phyloP scores from a whole-genome alignment of 2,329 filamentous ascomycete genomes.

The Talaromyces sp. region DNA sequence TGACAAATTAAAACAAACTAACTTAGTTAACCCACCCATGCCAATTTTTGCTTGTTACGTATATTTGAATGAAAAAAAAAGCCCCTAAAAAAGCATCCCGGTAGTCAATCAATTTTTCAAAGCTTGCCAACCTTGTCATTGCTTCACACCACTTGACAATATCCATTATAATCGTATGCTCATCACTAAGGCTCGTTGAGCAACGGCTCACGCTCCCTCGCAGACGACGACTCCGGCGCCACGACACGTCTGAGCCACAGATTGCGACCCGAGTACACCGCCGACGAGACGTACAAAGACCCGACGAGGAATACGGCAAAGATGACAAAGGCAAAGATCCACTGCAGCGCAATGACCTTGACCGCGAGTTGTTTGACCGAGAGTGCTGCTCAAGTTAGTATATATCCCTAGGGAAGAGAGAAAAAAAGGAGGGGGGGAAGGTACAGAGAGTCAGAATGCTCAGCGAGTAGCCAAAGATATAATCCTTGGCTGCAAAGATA shows the following conservation, averaged over 20 bases:
- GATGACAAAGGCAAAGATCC: conserved; percentile 87
- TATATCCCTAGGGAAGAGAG: neutral
- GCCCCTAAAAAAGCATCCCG: neutral
- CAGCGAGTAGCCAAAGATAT: conserved; percentile 73
- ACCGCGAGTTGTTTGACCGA: conserved; percentile 71
- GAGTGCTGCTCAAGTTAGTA: conserved; percentile 41
- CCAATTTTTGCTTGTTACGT: neutral
- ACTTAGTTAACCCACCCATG: neutral
- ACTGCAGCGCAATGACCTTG: conserved; percentile 73
- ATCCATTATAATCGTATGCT: neutral
- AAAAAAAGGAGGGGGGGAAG: conserved; percentile 24
- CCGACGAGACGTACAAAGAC: conserved; percentile 46
- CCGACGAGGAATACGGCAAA: conserved; percentile 68
- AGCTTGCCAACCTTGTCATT: neutral
- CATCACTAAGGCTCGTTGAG: conserved; percentile 36
- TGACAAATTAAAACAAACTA: too few species aligned
- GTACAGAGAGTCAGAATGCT: conserved; percentile 66
- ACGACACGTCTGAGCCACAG: conserved; percentile 28
- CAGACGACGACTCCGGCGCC: conserved; percentile 37
- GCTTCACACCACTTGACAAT: neutral
- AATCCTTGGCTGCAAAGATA: conserved; percentile 66
- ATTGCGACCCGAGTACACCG: conserved; percentile 30
- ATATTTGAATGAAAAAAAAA: neutral
- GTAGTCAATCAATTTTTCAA: neutral
- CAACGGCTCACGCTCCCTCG: conserved; percentile 51